phyloP scores from a whole-genome alignment of 106 monocot species.

The Amphibolis antarctica region DNA sequence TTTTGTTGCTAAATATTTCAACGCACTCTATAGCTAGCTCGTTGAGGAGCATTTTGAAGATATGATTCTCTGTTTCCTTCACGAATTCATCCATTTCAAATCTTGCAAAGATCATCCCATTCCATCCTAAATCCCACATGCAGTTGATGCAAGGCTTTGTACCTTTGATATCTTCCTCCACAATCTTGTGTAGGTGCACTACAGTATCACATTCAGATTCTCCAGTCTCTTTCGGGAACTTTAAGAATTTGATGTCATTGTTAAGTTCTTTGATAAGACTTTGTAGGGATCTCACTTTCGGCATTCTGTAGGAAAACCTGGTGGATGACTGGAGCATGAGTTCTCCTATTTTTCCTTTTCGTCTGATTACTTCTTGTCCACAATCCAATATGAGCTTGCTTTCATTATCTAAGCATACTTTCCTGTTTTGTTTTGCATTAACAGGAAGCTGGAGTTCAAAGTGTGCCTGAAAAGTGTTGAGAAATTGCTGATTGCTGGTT shows the following conservation, averaged over 20 bases:
- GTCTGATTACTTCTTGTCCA: constrained; percentile 49
- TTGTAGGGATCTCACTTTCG: constrained; percentile 25
- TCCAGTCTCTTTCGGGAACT: constrained; percentile 3
- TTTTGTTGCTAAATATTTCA: background rate
- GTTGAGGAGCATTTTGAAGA: constrained; percentile 42
- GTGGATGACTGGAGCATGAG: constrained; percentile 1
- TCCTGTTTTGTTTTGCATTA: constrained; percentile 15
- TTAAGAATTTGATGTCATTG: constrained; percentile 34
- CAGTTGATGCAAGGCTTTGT: constrained; percentile 45
- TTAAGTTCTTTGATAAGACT: constrained; percentile 34
- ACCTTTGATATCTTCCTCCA: constrained; percentile 35
- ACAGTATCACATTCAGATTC: constrained; percentile 15
- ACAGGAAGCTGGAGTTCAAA: constrained; percentile 33
- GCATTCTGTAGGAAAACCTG: background rate
- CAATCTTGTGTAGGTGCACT: constrained; percentile 26
- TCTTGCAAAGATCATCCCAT: constrained; percentile 11
- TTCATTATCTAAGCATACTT: constrained; percentile 15
- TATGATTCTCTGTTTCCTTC: constrained; percentile 44
- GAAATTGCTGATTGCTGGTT: constrained; percentile 31
- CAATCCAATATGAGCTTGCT: constrained; percentile 32
- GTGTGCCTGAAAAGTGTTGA: constrained; percentile 33
- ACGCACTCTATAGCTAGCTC: constrained; percentile 22
- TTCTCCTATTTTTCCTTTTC: constrained; percentile 39
- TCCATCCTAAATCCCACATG: constrained; percentile 66
- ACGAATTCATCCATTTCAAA: constrained; percentile 33